Conservation (phyloP, 2,329 filamentous ascomycete genomes). For the Calonectria pauciramosa region DNA sequence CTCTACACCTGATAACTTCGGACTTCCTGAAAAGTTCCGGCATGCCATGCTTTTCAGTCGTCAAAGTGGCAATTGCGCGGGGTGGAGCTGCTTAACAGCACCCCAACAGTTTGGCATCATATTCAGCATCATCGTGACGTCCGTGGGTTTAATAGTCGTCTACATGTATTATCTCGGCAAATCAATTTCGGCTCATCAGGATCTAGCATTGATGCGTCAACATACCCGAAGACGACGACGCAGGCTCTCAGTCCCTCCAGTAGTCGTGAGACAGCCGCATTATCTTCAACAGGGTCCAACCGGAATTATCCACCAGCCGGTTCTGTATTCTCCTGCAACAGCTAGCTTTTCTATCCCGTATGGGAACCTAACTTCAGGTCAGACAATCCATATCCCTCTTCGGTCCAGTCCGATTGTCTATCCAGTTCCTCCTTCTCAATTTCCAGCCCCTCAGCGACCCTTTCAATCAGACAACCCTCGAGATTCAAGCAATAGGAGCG, state of each 20-base stretch:
- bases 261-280: conserved; percentile 33
- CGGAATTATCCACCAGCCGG: conserved; percentile 35
- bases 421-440: conserved; percentile 2
- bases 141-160: conserved; percentile 45
- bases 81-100: conserved; percentile 57
- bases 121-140: conserved; percentile 50
- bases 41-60: background rate
- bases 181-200: conserved; percentile 33
- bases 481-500: background rate
- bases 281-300: conserved; percentile 31
- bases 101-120: conserved; percentile 57
- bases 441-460: background rate
- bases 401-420: conserved; percentile 20
- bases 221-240: conserved; percentile 19
- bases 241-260: background rate
- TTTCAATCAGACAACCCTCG: background rate
- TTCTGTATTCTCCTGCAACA: conserved; percentile 26
- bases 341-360: background rate
- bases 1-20: no score
- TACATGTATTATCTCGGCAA: conserved; percentile 53
- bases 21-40: background rate
- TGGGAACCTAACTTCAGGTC: conserved; percentile 1
- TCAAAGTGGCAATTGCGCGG: conserved; percentile 41
- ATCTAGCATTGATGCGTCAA: conserved; percentile 22
- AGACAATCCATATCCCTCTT: conserved; percentile 1